A percentile compares a stretch with the other conserved stretches of the same genome.
Conservation (phyloP, 257 asterid species). For the Thymus mandschuricus region DNA sequence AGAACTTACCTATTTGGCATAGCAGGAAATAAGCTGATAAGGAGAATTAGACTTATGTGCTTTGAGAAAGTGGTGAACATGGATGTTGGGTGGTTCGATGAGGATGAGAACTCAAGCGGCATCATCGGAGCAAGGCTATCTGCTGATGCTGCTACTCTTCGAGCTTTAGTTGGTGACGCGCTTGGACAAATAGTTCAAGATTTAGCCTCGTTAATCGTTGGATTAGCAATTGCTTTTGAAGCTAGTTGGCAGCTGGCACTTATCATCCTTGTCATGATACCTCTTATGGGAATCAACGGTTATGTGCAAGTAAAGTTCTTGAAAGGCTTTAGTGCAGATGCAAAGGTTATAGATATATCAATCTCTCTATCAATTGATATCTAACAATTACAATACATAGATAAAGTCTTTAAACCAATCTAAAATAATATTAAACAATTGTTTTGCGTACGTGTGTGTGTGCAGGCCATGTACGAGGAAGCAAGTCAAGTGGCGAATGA, state of each 20-base stretch:
- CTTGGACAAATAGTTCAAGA: constrained; percentile 56
- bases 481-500: constrained; percentile 86
- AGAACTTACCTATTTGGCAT: constrained; percentile 51
- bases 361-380: too few species aligned
- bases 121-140: constrained; percentile 60
- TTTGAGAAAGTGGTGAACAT: constrained; percentile 55
- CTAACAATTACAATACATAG: too few species aligned
- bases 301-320: constrained; percentile 49
- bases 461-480: constrained; percentile 75
- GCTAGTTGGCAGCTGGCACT: constrained; percentile 69
- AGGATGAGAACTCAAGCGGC: constrained; percentile 58
- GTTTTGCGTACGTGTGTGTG: too few species aligned
- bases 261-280: constrained; percentile 49
- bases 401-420: too few species aligned
- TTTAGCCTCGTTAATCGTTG: constrained; percentile 44
- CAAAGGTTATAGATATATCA: constrained; percentile 36
- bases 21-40: constrained; percentile 57
- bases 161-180: constrained; percentile 57
- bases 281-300: constrained; percentile 47
- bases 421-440: too few species aligned
- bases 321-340: constrained; percentile 60
- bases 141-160: constrained; percentile 55
- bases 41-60: constrained; percentile 53
- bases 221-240: constrained; percentile 52
- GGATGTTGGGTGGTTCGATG: constrained; percentile 72